These are phyloP conservation scores for Haematococcus sp. DNA, from an alignment of 139 green algal species.

Conservation along the genomic window DNA sequence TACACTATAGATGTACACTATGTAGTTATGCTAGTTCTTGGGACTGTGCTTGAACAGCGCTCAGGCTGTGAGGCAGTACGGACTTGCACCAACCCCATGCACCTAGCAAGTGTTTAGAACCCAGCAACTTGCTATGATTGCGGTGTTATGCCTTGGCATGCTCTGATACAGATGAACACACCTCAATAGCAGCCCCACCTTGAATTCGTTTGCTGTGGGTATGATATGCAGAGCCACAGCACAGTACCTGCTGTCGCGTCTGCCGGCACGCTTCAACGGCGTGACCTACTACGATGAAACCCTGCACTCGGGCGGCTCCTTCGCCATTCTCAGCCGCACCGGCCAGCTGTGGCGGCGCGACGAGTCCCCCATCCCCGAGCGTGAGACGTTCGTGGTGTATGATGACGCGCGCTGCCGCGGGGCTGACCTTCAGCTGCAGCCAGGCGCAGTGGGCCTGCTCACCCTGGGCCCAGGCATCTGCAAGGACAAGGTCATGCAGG, in stretches of 20 bases:
- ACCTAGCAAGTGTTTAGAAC: no score
- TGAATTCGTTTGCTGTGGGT: background rate
- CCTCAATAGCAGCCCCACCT: background rate
- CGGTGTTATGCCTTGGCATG: no score
- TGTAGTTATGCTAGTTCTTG: no score
- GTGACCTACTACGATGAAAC: conserved; percentile 55
- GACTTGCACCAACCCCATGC: no score
- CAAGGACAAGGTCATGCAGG: conserved; percentile 70
- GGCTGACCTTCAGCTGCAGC: conserved; percentile 41
- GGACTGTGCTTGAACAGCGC: no score
- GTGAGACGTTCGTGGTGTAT: conserved; percentile 37
- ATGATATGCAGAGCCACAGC: conserved; percentile 15
- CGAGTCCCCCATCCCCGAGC: conserved; percentile 27
- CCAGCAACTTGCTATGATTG: no score
- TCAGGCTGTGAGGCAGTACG: no score
- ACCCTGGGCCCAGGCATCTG: conserved; percentile 47
- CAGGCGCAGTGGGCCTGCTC: conserved; percentile 48
- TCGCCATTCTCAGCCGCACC: conserved; percentile 23
- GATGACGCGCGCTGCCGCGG: conserved; percentile 56
- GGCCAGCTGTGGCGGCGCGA: conserved; percentile 8
- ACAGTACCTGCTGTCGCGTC: conserved; percentile 15
- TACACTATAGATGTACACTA: no score
- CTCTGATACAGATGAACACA: conserved; percentile 34
- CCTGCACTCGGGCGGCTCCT: background rate
- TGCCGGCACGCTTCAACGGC: conserved; percentile 29